Percentiles rank a stretch among this genome's conserved stretches.
phyloP scores from a whole-genome alignment of 805 yeast genomes.

The Kuraishia borneana region DNA sequence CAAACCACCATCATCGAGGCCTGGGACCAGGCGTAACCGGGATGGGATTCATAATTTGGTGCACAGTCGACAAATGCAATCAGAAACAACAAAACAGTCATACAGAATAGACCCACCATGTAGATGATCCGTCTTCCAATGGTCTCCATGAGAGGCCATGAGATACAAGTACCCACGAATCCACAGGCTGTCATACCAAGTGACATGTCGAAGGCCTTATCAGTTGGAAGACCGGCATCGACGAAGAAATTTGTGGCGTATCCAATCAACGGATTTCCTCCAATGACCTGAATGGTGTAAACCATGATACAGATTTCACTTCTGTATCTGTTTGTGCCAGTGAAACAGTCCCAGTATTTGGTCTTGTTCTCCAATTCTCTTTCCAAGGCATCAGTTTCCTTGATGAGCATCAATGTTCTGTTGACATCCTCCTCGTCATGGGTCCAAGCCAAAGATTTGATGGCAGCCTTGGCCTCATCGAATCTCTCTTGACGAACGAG shows the following conservation, averaged over 20 bases:
- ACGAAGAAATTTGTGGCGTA: slow-evolving; percentile 34
- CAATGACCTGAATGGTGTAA: slow-evolving; percentile 44
- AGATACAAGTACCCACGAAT: slow-evolving; percentile 14
- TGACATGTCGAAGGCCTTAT: slow-evolving; percentile 9
- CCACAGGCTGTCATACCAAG: slow-evolving; percentile 22
- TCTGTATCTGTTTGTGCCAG: slow-evolving; percentile 31
- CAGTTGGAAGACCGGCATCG: slow-evolving; percentile 9
- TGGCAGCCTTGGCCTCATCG: slow-evolving; percentile 30
- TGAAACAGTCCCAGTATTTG: slow-evolving; percentile 34
- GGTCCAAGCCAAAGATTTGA: slow-evolving; percentile 17
- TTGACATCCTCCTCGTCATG: slow-evolving; percentile 4
- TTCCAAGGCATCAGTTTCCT: slow-evolving; percentile 29
- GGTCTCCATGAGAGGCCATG: slow-evolving; percentile 31
- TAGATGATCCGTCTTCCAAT: slow-evolving; percentile 25
- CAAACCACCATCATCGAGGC: slow-evolving; percentile 11
- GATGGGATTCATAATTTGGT: not conserved
- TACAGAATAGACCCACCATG: slow-evolving; percentile 4
- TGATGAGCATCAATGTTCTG: not conserved
- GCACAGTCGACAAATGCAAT: slow-evolving; percentile 12
- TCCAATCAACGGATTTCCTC: slow-evolving; percentile 53
- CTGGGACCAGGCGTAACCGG: slow-evolving; percentile 1
- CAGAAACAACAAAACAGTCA: slow-evolving; percentile 7
- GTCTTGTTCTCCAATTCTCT: slow-evolving; percentile 20
- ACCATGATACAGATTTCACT: slow-evolving; percentile 37
- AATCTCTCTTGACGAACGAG: slow-evolving; percentile 28